Conservation (phyloP, 176 grass and related monocot species). For the Eragrostis curvula region DNA sequence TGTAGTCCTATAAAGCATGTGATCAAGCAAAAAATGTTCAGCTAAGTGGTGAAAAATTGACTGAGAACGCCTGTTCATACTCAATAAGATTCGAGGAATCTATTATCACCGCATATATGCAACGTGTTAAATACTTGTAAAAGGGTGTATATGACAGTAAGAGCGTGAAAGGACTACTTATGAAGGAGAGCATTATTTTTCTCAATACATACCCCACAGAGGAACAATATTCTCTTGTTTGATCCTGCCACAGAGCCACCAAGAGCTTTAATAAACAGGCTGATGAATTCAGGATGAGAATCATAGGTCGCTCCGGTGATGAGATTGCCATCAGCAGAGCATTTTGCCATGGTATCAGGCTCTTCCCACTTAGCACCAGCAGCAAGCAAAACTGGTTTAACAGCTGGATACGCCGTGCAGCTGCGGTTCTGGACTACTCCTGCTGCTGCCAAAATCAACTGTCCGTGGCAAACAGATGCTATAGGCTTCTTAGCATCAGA, state of each 20-base stretch:
- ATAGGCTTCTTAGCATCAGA: slow-evolving; percentile 66
- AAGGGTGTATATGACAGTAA: background rate
- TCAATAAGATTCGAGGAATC: background rate
- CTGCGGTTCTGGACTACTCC: slow-evolving; percentile 57
- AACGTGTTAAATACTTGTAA: background rate
- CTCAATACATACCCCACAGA: slow-evolving; percentile 78
- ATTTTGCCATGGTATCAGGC: slow-evolving; percentile 72
- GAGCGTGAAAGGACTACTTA: background rate
- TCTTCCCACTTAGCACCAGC: slow-evolving; percentile 88
- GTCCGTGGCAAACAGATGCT: slow-evolving; percentile 87
- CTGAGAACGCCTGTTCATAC: background rate
- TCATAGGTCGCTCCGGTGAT: slow-evolving; percentile 74
- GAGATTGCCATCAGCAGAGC: slow-evolving; percentile 63
- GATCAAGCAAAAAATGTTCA: slow-evolving; percentile 1
- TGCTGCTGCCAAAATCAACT: slow-evolving; percentile 87
- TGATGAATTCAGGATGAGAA: slow-evolving; percentile 79
- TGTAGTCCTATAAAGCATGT: slow-evolving; percentile 69
- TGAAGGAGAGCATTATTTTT: background rate
- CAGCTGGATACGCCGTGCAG: slow-evolving; percentile 71
- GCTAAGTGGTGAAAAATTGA: background rate
- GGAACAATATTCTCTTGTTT: slow-evolving; percentile 85
- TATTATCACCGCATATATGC: background rate
- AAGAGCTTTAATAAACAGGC: slow-evolving; percentile 82
- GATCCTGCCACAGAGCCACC: slow-evolving; percentile 74
- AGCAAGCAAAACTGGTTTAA: slow-evolving; percentile 79